Base-by-base conservation (phyloP, 2,329 filamentous ascomycete genomes). In the Aspergillus viridinutans region DNA sequence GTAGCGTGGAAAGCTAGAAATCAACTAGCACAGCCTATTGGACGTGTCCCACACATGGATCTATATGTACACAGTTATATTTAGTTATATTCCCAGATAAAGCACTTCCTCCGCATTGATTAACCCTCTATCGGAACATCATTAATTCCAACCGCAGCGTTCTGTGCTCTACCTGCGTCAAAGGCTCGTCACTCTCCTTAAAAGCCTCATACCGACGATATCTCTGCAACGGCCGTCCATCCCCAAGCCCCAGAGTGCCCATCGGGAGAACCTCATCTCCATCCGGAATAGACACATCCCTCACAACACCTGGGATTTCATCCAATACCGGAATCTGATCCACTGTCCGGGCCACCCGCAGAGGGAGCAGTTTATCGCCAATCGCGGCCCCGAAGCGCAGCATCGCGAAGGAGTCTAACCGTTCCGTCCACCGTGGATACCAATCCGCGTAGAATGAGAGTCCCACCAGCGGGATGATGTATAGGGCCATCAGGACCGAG, bases 341-440 rank as follows among this genome's bases (percentile, higher is more conserved):
- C 8, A 3, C 2, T 12, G 8, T 12, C 20, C 12, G 4, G 3
- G 20, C 20, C 42, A 23, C 42, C 20, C 42, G 42, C 42, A 45
- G 3, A 45, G 42, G 42, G 20, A 45, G 42, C 42, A 45, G n/a
- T 23, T 45, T 45, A 23, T 45, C 42, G 42, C 42, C 53, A 12
- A 61, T 47, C 26, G 55, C 49, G 10, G 55, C 62, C 1, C 64
- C 64, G 12, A 64, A 51, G 1, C 65, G 57, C 53, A 67, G 35
- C 57, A 66, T 61, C 6, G 56, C 55, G 25, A 60, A 66, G 5
- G 65, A 61, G 26, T 67, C 62, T 1, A 66, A 51, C n/a, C 42
- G 38, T 1, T 20, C 10, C 5, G 62, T 65, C 65, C 63, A 67
- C 6, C 59, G 52, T 10, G 56, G 58, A 12, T 50, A 54, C 21